Evolutionary conservation across 495 filamentous ascomycete genomes (phyloP), one percentile per base, ranked within the genome.

Genomic region (Xylaria flabelliformis): DNA sequence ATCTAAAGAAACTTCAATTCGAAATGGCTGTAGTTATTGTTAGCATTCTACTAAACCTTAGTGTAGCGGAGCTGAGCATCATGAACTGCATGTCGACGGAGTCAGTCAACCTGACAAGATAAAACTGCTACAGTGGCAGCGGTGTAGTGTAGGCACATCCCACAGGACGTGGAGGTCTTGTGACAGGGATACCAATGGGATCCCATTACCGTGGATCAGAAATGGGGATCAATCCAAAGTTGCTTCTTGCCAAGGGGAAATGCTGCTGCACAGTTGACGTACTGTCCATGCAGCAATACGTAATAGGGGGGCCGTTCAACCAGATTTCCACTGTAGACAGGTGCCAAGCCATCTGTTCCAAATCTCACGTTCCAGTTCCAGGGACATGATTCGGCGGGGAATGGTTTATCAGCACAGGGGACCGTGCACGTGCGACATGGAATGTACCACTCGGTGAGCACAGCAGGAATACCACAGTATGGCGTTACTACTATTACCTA

Each of bases 171-270:
- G 3, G 58, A 39, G 34, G 58, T 61, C 58, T n/a, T 36, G 58
- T 39, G 58, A 65, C 41, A 42, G 61, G n/a, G 39, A 64, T 44
- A 8, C n/a, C 2, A 21, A 53, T n/a, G 26, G 29, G 29, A 53
- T 51, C 64, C 64, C 64, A 17, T 41, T 67, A 51, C 64, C 64
- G 64, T 67, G 64, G 64, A 53, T 67, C 64, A 17, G 48, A 7
- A 21, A 9, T 34, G 58, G 58, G 34, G 19, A 39, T 61, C 13
- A 29, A 29, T 29, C 24, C 36, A 39, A 55, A 4, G 51, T 21
- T 29, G 2, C 26, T 12, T n/a, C 7, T 1, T 26, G 4, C 21
- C 19, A 24, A n/a, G 21, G 2, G 50, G 19, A 21, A 51, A 53
- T 13, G 3, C 17, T n/a, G 62, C 62, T 64, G 61, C 61, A 44